Conservation (phyloP, 306 rosid species). For the Senna tora region DNA sequence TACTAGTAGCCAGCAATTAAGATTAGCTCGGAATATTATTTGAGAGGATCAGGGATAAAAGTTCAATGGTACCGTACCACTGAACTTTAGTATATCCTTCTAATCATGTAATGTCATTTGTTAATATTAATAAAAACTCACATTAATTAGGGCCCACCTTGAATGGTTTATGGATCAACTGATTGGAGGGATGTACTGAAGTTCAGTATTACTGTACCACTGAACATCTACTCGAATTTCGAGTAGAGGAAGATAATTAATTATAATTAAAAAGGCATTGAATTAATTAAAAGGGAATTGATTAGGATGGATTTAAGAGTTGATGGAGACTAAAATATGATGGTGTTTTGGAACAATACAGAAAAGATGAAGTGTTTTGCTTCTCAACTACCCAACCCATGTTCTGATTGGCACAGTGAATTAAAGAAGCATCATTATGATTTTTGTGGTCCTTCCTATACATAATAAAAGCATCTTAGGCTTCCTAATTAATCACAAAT, state of each 20-base stretch:
- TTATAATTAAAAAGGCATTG: not conserved
- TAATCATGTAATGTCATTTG: no score
- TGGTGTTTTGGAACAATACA: constrained; percentile 49
- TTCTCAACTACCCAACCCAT: constrained; percentile 80
- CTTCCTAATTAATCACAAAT: constrained; percentile 41
- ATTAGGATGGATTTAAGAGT: constrained; percentile 40
- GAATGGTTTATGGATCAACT: no score
- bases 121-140: no score
- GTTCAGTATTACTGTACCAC: no score
- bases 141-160: no score
- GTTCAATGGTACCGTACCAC: no score
- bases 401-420: constrained; percentile 52
- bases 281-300: not conserved
- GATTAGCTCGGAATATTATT: no score
- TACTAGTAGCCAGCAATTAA: no score
- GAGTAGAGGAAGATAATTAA: not conserved
- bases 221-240: no score
- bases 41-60: no score
- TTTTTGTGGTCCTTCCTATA: constrained; percentile 45
- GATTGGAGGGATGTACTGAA: no score
- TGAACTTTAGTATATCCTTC: no score
- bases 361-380: constrained; percentile 60
- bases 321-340: constrained; percentile 40
- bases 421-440: constrained; percentile 52
- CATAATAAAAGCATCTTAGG: constrained; percentile 49